phyloP scores from a whole-genome alignment of 2,329 filamentous ascomycete genomes.

The Colletotrichum horii region DNA sequence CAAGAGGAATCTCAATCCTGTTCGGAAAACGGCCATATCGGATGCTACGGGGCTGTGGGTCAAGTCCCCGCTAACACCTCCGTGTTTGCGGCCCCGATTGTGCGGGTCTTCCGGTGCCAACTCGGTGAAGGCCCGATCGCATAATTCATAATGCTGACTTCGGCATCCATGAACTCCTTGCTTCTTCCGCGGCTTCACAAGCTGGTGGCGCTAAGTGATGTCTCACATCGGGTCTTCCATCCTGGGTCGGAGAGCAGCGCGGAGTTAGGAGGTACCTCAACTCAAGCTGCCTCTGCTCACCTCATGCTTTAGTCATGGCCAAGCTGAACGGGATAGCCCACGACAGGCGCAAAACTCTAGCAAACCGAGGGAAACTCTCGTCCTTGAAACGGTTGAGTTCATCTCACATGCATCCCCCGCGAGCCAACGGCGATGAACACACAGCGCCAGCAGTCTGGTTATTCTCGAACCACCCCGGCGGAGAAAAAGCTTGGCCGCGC shows the following conservation, averaged over 20 bases:
- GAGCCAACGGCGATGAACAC: background rate
- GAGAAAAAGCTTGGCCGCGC: background rate
- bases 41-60: background rate
- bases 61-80: rapidly evolving
- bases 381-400: background rate
- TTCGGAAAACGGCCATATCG: rapidly evolving
- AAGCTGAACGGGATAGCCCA: background rate
- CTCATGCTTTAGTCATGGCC: background rate
- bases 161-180: background rate
- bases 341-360: background rate
- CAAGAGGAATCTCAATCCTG: background rate
- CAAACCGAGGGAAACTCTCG: background rate
- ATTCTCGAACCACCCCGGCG: background rate
- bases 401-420: background rate
- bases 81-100: background rate
- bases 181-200: background rate
- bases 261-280: background rate
- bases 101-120: background rate
- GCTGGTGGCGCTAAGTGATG: background rate
- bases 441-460: background rate
- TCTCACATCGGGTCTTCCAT: background rate
- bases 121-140: rapidly evolving
- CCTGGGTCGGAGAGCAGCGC: background rate
- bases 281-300: background rate
- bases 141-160: background rate